A percentile compares a stretch with the other conserved stretches of the same genome.
These are phyloP conservation scores for Planoprotostelium fungivorum DNA, from an alignment of 78 protist genomes.

Conservation along the genomic window DNA sequence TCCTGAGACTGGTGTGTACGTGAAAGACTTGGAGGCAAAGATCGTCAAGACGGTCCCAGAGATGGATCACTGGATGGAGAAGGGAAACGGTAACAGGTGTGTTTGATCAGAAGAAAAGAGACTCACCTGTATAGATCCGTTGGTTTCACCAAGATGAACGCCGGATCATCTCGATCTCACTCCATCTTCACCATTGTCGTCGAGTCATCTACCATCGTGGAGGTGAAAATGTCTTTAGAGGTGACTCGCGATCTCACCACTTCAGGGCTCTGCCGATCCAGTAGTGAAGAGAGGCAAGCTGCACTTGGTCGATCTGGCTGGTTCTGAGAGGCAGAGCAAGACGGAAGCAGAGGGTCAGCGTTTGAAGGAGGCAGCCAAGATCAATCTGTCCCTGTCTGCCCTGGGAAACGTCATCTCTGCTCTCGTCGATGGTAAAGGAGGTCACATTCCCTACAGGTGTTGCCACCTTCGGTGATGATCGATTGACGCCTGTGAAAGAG, in stretches of 20 bases:
- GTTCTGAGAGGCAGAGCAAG: slow-evolving; percentile 78
- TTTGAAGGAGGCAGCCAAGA: slow-evolving; percentile 71
- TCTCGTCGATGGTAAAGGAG: slow-evolving; percentile 56
- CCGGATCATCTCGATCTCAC: slow-evolving; percentile 68
- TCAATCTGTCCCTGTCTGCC: slow-evolving; percentile 81
- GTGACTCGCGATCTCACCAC: background rate
- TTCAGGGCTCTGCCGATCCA: background rate
- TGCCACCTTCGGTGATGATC: background rate
- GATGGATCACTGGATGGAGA: slow-evolving; percentile 26
- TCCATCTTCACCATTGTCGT: slow-evolving; percentile 54
- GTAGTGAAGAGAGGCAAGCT: slow-evolving; percentile 49
- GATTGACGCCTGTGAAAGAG: background rate
- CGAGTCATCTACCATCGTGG: slow-evolving; percentile 8
- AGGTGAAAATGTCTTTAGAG: background rate
- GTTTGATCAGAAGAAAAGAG: background rate
- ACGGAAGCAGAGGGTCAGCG: slow-evolving; percentile 78
- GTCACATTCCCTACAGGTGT: slow-evolving; percentile 84
- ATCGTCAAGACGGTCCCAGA: slow-evolving; percentile 29
- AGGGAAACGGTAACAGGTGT: slow-evolving; percentile 35
- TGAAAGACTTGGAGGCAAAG: slow-evolving; percentile 53
- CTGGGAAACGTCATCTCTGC: slow-evolving; percentile 79
- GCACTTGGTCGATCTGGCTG: slow-evolving; percentile 88
- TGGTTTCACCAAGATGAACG: slow-evolving; percentile 79
- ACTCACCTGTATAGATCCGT: slow-evolving; percentile 58
- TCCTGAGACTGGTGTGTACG: slow-evolving; percentile 22